Evolutionary conservation across 176 grass and related monocot species (phyloP).

Genomic region (Lolium multiflorum): DNA sequence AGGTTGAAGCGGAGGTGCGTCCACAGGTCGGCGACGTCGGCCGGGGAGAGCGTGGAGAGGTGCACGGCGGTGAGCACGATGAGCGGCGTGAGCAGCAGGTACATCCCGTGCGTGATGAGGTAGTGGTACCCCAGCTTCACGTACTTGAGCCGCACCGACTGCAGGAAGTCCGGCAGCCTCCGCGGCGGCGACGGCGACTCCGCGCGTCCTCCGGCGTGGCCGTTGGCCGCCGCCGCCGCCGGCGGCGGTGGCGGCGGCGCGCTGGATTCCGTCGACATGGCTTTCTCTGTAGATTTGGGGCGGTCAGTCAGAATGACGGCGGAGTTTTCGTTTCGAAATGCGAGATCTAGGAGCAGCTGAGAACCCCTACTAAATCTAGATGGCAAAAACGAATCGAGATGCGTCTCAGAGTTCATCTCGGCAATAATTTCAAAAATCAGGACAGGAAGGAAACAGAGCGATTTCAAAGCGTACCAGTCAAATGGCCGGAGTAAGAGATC

Average conservation of each 20-base stretch:
- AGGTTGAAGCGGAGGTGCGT: conserved; percentile 75
- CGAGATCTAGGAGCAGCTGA: conserved; percentile 11
- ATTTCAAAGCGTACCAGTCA: conserved; percentile 37
- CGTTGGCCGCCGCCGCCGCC: neutral
- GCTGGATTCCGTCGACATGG: conserved; percentile 20
- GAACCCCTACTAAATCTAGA: neutral
- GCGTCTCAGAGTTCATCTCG: neutral
- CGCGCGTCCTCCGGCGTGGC: neutral
- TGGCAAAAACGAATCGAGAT: neutral
- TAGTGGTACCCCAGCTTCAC: conserved; percentile 98
- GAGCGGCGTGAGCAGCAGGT: conserved; percentile 74
- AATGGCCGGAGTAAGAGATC: neutral
- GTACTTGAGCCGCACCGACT: conserved; percentile 93
- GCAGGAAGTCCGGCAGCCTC: conserved; percentile 76
- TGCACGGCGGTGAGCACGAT: conserved; percentile 56
- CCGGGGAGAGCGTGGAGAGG: conserved; percentile 68
- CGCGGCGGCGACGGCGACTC: conserved; percentile 42
- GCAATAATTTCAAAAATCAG: neutral
- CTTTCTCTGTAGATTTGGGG: neutral
- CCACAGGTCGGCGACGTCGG: conserved; percentile 66
- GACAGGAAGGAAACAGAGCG: neutral
- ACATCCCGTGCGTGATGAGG: conserved; percentile 86
- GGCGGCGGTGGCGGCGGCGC: neutral
- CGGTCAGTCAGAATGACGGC: neutral
- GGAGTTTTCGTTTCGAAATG: neutral